Percentiles rank a stretch among this genome's conserved stretches.
Evolutionary conservation across 352 stramenopile species (phyloP).

Genomic region (Phytophthora colocasiae): DNA sequence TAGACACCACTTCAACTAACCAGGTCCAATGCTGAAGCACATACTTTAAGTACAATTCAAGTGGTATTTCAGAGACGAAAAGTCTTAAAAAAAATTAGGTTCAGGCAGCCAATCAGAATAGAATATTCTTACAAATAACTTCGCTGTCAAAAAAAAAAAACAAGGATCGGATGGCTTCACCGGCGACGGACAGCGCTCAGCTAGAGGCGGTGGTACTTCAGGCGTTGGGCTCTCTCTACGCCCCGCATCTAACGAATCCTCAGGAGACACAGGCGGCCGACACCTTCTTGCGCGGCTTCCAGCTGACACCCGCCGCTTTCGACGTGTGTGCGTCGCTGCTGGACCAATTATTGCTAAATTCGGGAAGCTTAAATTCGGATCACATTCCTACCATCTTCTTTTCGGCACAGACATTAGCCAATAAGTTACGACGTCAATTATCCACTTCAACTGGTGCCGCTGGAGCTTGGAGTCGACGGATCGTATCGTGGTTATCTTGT

Average conservation of each 20-base stretch:
- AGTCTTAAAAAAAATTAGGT: too few species aligned
- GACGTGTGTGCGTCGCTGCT: conserved; percentile 66
- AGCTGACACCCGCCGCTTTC: conserved; percentile 83
- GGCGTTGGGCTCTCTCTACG: conserved; percentile 71
- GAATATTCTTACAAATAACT: too few species aligned
- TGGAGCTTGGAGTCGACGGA: conserved; percentile 46
- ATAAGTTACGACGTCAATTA: conserved; percentile 74
- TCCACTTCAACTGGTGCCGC: conserved; percentile 37
- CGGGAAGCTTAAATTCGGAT: conserved; percentile 25
- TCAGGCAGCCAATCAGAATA: too few species aligned
- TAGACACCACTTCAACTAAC: too few species aligned
- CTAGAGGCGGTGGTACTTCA: conserved; percentile 49
- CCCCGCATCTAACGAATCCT: conserved; percentile 52
- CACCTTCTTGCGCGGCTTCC: conserved; percentile 80
- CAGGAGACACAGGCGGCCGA: conserved; percentile 72
- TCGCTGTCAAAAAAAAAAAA: too few species aligned
- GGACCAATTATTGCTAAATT: conserved; percentile 59
- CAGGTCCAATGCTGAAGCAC: too few species aligned
- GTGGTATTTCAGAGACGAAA: too few species aligned
- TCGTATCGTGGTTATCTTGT: conserved; percentile 70
- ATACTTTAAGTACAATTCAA: too few species aligned
- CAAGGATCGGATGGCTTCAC: conserved; percentile 15
- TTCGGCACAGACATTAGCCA: conserved; percentile 83
- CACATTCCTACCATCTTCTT: conserved; percentile 75
- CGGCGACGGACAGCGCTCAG: conserved; percentile 2